These are phyloP conservation scores for Aureobasidium zeae DNA, from an alignment of 2,329 filamentous ascomycete species.

Conservation along the genomic window DNA sequence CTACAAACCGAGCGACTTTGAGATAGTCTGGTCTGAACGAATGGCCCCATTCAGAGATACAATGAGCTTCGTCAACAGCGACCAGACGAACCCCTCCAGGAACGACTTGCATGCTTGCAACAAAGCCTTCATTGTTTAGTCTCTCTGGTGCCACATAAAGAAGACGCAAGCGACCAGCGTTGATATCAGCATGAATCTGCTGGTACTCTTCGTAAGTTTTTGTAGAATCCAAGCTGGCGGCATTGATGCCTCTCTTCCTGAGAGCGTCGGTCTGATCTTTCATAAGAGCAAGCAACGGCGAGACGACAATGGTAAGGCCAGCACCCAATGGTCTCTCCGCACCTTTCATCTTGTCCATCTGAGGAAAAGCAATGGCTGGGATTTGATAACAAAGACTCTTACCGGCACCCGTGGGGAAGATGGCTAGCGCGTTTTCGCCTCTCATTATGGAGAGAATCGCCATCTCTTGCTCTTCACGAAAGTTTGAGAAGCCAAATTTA, in stretches of 20 bases:
- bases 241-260: slow-evolving; percentile 40
- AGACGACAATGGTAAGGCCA: slow-evolving; percentile 49
- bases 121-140: slow-evolving; percentile 52
- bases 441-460: slow-evolving; percentile 36
- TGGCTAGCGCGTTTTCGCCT: slow-evolving; percentile 36
- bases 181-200: slow-evolving; percentile 37
- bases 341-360: slow-evolving; percentile 34
- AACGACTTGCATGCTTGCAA: slow-evolving; percentile 46
- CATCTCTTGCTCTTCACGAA: slow-evolving; percentile 39
- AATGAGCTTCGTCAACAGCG: slow-evolving; percentile 51
- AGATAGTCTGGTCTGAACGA: slow-evolving; percentile 45
- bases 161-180: slow-evolving; percentile 42
- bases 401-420: slow-evolving; percentile 37
- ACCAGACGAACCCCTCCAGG: slow-evolving; percentile 48
- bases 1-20: slow-evolving; percentile 47
- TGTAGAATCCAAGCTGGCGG: slow-evolving; percentile 48
- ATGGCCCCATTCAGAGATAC: slow-evolving; percentile 49
- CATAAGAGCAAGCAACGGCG: slow-evolving; percentile 49
- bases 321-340: slow-evolving; percentile 26
- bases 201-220: slow-evolving; percentile 38
- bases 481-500: slow-evolving; percentile 34
- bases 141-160: slow-evolving; percentile 50
- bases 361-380: slow-evolving; percentile 36
- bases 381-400: slow-evolving; percentile 38
- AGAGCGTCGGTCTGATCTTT: slow-evolving; percentile 53